Evolutionary conservation across 306 rosid species (phyloP).

Genomic region (Astragalus glycyphyllos): DNA sequence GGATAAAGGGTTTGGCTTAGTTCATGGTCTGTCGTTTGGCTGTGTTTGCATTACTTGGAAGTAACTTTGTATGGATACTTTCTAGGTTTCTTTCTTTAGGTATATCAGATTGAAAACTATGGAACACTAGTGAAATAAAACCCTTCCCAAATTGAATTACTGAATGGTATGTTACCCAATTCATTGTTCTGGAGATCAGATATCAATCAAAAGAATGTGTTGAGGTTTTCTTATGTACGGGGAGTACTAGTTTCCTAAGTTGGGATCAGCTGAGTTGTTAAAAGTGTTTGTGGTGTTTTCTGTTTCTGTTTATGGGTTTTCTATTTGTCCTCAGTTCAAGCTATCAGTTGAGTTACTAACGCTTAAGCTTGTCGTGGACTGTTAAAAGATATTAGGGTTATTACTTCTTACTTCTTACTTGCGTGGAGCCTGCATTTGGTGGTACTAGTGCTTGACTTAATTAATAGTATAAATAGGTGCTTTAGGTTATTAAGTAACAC

Average conservation of each 20-base stretch:
- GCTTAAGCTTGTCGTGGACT: not conserved
- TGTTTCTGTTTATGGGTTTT: too few relatives aligned
- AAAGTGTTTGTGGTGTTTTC: too few relatives aligned
- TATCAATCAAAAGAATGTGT: not conserved
- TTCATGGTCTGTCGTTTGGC: not conserved
- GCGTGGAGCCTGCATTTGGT: not conserved
- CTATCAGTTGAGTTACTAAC: not conserved
- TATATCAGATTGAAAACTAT: not conserved
- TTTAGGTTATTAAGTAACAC: constrained; percentile 9
- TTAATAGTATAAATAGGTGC: constrained; percentile 19
- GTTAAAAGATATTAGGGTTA: not conserved
- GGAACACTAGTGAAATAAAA: not conserved
- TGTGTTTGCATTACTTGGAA: not conserved
- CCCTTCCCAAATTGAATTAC: not conserved
- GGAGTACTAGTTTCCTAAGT: not conserved
- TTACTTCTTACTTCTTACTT: not conserved
- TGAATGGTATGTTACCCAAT: not conserved
- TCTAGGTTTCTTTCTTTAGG: not conserved
- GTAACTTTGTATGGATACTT: not conserved
- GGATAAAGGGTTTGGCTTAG: not conserved
- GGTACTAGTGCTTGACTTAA: not conserved
- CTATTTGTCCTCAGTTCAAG: not conserved
- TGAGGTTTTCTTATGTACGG: not conserved
- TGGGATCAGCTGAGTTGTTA: constrained; percentile 15
- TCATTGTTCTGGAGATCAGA: not conserved